Evolutionary conservation across 495 filamentous ascomycete species (phyloP).

Genomic region (Astrocystis sublimbata): DNA sequence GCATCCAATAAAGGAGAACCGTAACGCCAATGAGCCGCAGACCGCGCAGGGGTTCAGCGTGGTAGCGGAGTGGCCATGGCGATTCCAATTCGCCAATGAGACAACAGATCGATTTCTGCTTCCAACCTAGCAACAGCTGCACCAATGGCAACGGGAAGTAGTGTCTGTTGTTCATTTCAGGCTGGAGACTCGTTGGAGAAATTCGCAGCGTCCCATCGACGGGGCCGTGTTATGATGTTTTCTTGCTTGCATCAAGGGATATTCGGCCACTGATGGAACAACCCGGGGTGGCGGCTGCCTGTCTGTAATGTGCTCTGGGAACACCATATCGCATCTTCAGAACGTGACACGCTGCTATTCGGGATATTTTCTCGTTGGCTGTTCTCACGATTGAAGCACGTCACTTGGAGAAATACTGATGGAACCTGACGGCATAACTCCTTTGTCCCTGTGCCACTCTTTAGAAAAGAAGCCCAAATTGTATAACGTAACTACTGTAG

Average conservation of each 20-base stretch:
- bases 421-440: slow-evolving; percentile 6
- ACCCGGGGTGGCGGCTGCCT: not conserved
- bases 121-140: not conserved
- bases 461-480: not conserved
- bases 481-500: not conserved
- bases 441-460: not conserved
- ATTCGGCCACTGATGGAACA: not conserved
- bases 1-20: slow-evolving; percentile 1
- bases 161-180: not conserved
- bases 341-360: not conserved
- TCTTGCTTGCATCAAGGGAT: not conserved
- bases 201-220: not conserved
- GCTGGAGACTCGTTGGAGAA: not conserved
- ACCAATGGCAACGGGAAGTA: slow-evolving; percentile 3
- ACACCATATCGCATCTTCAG: not conserved
- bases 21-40: slow-evolving; percentile 13
- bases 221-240: not conserved
- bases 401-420: slow-evolving; percentile 8
- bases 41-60: slow-evolving; percentile 2
- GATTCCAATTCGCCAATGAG: slow-evolving; percentile 14
- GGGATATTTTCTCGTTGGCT: too few relatives aligned
- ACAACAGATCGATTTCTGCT: slow-evolving; percentile 1
- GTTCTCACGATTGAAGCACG: slow-evolving; percentile 10
- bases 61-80: not conserved
- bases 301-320: not conserved